Conservation (phyloP, 441 rosid genomes). For the Erodium moschatum region DNA sequence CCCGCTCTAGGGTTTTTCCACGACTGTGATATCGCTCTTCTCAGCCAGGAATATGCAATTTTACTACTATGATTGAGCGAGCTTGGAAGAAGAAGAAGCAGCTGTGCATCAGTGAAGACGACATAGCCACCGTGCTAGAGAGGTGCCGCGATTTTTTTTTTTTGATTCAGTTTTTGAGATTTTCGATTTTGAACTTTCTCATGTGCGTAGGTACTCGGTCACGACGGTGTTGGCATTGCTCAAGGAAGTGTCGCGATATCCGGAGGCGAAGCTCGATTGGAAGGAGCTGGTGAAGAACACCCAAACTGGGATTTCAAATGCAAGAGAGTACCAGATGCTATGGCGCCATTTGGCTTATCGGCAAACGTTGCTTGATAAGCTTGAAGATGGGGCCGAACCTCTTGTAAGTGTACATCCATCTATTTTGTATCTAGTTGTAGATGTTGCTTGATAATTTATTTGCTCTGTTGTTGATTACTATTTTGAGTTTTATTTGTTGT, state of each 20-base stretch:
- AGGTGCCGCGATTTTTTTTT: background rate
- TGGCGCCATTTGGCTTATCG: conserved; percentile 15
- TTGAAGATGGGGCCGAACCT: conserved; percentile 7
- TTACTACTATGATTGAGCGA: background rate
- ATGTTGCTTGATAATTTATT: too few species aligned
- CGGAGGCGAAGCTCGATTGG: conserved; percentile 10
- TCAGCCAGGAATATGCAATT: background rate
- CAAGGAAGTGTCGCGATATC: background rate
- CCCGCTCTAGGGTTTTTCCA: background rate
- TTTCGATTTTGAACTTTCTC: background rate
- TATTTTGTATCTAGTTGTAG: too few species aligned
- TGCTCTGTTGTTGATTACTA: too few species aligned
- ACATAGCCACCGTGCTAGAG: conserved; percentile 1
- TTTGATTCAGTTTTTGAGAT: background rate
- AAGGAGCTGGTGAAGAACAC: conserved; percentile 14
- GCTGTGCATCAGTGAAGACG: conserved; percentile 6
- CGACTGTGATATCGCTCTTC: too few species aligned
- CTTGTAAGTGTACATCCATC: background rate
- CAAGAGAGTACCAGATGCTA: conserved; percentile 15
- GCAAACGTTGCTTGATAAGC: background rate
- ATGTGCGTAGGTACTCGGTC: conserved; percentile 8
- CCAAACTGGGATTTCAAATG: conserved; percentile 10
- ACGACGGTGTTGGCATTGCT: conserved; percentile 13
- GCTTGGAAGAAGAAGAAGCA: conserved; percentile 3
- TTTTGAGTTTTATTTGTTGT: too few species aligned